Base-by-base conservation (phyloP, 2,329 filamentous ascomycete genomes). In the Metarhizium guizhouense region DNA sequence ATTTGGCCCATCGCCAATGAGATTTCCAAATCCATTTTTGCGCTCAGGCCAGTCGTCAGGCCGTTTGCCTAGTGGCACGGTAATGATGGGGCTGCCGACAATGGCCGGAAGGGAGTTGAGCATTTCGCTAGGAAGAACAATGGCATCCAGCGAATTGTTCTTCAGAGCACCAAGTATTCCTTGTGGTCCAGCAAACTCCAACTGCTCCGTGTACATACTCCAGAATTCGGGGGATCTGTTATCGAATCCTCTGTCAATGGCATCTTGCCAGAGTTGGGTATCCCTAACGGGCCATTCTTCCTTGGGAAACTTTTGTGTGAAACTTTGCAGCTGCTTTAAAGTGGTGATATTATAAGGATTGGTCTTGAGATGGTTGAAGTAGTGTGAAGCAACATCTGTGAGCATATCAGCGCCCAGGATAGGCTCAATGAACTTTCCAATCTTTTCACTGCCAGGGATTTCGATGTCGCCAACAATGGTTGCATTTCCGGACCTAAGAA, bases 11-110 rank as follows among this genome's bases (percentile, higher is more conserved):
- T 68, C 71, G 0, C 69, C 16, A 30, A 54, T 77, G 16, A 87
- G 68, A 29, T 76, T 73, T 0, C 80, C 77, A 8, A 77, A 71
- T 0, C 55, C 54, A 54, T 81, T 78, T 25, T 66, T 67, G 8
- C 67, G 63, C 3, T 84, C 74, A 0, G 70, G 68, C 6, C 76
- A 77, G 36, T 76, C 75, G 0, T 69, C 61, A 0, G 82, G 81
- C 55, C 76, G 81, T 78, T 76, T 76, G 0, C 84, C 83, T 58
- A 87, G 68, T 0, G 84, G 84, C 0, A 87, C 80, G 0, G 80
- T 84, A 14, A 87, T 70, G 11, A 83, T 74, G 0, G 84, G 84
- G 0, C 76, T 74, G 1, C 84, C 84, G 0, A 83, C 75, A 36
- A 84, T 68, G 1, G 80, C 82, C 2, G 81, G 76, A 6, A 81